phyloP scores from a whole-genome alignment of 2,329 filamentous ascomycete species.

The Orbilia quercus region DNA sequence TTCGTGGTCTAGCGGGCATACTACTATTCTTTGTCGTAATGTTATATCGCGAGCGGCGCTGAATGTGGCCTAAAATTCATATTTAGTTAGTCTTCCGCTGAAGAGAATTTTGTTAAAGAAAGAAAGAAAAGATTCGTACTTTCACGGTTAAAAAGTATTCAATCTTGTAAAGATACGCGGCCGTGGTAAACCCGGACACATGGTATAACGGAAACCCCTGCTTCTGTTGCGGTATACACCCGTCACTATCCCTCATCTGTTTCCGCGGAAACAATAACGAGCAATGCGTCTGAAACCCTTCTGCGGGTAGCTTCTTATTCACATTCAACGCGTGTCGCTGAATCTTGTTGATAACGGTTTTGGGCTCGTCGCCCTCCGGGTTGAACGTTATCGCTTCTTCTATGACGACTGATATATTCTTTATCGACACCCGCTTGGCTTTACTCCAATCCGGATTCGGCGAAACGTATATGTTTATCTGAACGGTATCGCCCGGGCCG shows the following conservation, averaged over 20 bases:
- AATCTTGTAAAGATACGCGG: slow-evolving; percentile 94
- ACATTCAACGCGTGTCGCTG: slow-evolving; percentile 85
- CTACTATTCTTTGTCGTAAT: slow-evolving; percentile 90
- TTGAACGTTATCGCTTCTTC: slow-evolving; percentile 99
- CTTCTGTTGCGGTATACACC: slow-evolving; percentile 85
- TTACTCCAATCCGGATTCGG: slow-evolving; percentile 94
- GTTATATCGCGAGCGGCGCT: slow-evolving; percentile 75
- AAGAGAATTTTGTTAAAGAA: no score
- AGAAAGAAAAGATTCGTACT: no score
- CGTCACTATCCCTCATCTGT: slow-evolving; percentile 85
- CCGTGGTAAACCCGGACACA: slow-evolving; percentile 90
- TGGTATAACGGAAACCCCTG: slow-evolving; percentile 89
- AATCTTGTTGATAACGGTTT: slow-evolving; percentile 86
- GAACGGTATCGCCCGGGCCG: slow-evolving; percentile 92
- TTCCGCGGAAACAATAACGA: slow-evolving; percentile 90
- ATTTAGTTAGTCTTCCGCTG: slow-evolving; percentile 36
- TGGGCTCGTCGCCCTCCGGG: slow-evolving; percentile 93
- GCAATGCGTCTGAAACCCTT: slow-evolving; percentile 91
- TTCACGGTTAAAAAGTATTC: slow-evolving; percentile 79
- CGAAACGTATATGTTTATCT: slow-evolving; percentile 91
- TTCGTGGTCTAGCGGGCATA: slow-evolving; percentile 93
- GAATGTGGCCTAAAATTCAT: slow-evolving; percentile 68
- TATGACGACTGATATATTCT: slow-evolving; percentile 91
- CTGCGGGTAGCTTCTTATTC: slow-evolving; percentile 85
- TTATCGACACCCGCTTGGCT: slow-evolving; percentile 89